Percentiles rank a stretch among this genome's conserved stretches.
Evolutionary conservation across 257 asterid genomes (phyloP).

Genomic region (Solanum clarkiae): DNA sequence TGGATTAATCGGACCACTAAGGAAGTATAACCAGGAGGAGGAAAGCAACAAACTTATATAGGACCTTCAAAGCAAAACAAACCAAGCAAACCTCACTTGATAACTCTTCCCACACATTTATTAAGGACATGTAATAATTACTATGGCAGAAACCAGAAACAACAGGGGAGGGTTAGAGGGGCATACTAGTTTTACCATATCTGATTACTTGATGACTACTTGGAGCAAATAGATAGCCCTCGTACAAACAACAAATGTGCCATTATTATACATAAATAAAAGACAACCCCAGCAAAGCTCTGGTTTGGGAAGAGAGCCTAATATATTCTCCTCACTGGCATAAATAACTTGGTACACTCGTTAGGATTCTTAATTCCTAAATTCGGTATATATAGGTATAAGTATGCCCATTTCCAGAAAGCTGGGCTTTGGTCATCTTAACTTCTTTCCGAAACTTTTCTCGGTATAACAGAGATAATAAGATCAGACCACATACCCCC

Average conservation of each 20-base stretch:
- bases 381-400: neutral
- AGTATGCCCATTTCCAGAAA: neutral
- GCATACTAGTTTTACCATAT: neutral
- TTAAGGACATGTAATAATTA: neutral
- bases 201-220: neutral
- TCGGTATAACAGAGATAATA: neutral
- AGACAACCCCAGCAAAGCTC: neutral
- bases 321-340: neutral
- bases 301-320: neutral
- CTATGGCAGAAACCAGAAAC: neutral
- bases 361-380: neutral
- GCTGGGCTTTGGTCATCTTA: neutral
- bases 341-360: neutral
- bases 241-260: neutral
- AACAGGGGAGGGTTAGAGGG: neutral
- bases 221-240: neutral
- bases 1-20: no score
- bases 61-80: neutral
- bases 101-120: neutral
- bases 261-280: neutral
- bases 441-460: neutral
- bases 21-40: neutral
- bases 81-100: neutral
- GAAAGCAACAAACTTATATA: neutral
- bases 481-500: neutral